These are phyloP conservation scores for Pugionium dolabratum DNA, from an alignment of 345 rosid species.

Conservation along the genomic window DNA sequence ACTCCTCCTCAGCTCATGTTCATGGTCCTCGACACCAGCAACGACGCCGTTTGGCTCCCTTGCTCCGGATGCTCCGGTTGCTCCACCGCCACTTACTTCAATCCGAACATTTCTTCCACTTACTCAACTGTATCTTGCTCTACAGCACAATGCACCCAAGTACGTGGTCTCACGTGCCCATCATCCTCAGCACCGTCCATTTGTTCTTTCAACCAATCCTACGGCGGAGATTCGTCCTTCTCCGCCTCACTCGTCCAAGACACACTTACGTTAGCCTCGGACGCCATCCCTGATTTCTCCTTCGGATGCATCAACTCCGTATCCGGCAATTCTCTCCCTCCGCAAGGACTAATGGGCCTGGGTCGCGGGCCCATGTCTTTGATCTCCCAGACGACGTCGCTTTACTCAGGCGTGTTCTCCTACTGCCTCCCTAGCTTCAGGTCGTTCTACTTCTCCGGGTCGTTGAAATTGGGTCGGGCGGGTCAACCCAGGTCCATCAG, in stretches of 20 bases:
- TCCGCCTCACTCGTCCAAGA: constrained; percentile 65
- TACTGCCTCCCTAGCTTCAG: constrained; percentile 85
- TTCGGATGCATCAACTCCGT: constrained; percentile 64
- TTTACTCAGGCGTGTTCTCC: constrained; percentile 74
- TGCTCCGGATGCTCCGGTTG: constrained; percentile 74
- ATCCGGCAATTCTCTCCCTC: constrained; percentile 69
- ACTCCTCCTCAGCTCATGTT: constrained; percentile 76
- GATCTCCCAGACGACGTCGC: constrained; percentile 59
- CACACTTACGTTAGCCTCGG: constrained; percentile 53
- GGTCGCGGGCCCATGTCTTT: constrained; percentile 84
- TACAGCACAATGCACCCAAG: constrained; percentile 63
- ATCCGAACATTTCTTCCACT: constrained; percentile 56
- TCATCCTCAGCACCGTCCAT: constrained; percentile 34
- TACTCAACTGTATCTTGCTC: constrained; percentile 64
- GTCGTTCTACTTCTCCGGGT: constrained; percentile 81
- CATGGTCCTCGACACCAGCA: constrained; percentile 87
- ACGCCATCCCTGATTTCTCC: constrained; percentile 51
- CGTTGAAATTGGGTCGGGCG: constrained; percentile 64
- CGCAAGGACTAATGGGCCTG: constrained; percentile 78
- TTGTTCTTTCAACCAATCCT: constrained; percentile 79
- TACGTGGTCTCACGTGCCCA: constrained; percentile 70
- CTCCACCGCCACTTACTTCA: constrained; percentile 47
- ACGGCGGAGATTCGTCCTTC: constrained; percentile 81
- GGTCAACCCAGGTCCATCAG: constrained; percentile 70
- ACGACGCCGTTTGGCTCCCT: constrained; percentile 74